These are phyloP conservation scores for Chamaecyparis obtusa DNA, from an alignment of 75 land plant genomes.

Conservation along the genomic window DNA sequence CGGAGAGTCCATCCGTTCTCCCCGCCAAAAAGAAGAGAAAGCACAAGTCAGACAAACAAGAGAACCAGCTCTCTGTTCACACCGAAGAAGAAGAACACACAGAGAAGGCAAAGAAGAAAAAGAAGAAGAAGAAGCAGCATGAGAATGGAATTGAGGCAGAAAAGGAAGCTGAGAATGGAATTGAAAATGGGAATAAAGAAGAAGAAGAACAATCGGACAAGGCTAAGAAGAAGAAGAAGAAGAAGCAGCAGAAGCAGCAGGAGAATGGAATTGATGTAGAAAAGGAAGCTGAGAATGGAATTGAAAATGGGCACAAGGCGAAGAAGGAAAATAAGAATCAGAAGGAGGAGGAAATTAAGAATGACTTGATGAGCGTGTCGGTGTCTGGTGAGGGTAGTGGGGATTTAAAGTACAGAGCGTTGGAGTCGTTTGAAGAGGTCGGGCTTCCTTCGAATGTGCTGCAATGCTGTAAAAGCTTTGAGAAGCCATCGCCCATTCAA, in stretches of 20 bases:
- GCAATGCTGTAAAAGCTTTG: conserved; percentile 72
- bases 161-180: background rate
- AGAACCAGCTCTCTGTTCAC: background rate
- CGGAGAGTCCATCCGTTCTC: background rate
- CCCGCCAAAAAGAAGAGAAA: background rate
- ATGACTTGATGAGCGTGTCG: background rate
- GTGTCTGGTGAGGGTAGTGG: conserved; percentile 58
- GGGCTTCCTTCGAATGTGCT: conserved; percentile 61
- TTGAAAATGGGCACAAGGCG: conserved; percentile 11
- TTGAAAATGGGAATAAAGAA: conserved; percentile 13
- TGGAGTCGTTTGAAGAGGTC: conserved; percentile 53
- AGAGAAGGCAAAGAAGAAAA: conserved; percentile 10
- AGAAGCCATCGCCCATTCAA: conserved; percentile 92
- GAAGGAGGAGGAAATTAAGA: conserved; percentile 8
- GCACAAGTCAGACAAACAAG: background rate
- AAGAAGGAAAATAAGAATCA: background rate
- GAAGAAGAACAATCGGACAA: background rate
- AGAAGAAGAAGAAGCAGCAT: conserved; percentile 11
- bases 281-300: background rate
- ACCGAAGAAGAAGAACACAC: background rate
- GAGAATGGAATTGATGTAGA: background rate
- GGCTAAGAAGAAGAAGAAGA: conserved; percentile 20
- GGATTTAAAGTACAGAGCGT: conserved; percentile 58
- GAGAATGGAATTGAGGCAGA: background rate
- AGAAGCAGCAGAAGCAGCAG: conserved; percentile 5